phyloP scores from a whole-genome alignment of 2,329 filamentous ascomycete genomes.

The Phialocephala subalpina region DNA sequence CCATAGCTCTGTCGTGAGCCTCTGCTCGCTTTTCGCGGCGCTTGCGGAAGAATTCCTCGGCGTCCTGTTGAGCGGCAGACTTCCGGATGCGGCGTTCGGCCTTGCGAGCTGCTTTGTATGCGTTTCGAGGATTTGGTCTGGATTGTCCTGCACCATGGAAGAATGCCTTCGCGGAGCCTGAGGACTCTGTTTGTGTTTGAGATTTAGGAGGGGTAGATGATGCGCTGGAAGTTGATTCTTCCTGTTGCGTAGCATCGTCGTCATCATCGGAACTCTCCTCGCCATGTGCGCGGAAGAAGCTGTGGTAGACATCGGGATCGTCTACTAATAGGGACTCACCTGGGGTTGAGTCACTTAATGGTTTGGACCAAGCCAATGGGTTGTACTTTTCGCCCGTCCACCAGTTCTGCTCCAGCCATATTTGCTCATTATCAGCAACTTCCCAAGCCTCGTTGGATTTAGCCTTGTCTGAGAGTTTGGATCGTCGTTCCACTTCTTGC shows the following conservation, averaged over 20 bases:
- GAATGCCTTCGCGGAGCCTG: neutral
- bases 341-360: neutral
- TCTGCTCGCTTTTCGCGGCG: neutral
- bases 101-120: neutral
- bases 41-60: neutral
- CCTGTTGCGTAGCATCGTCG: no score
- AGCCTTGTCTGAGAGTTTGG: neutral
- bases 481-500: neutral
- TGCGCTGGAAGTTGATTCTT: neutral
- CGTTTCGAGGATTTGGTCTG: neutral
- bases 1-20: neutral
- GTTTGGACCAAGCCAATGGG: neutral
- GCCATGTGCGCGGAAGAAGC: neutral
- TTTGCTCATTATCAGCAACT: neutral
- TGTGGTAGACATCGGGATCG: neutral
- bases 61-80: no score
- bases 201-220: no score
- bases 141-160: neutral
- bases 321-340: neutral
- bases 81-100: neutral
- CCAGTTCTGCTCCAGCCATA: neutral
- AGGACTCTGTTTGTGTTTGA: neutral
- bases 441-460: neutral
- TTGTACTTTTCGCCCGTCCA: neutral
- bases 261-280: neutral